Evolutionary conservation across 2,329 filamentous ascomycete species (phyloP).

Genomic region (Colletotrichum sp.): DNA sequence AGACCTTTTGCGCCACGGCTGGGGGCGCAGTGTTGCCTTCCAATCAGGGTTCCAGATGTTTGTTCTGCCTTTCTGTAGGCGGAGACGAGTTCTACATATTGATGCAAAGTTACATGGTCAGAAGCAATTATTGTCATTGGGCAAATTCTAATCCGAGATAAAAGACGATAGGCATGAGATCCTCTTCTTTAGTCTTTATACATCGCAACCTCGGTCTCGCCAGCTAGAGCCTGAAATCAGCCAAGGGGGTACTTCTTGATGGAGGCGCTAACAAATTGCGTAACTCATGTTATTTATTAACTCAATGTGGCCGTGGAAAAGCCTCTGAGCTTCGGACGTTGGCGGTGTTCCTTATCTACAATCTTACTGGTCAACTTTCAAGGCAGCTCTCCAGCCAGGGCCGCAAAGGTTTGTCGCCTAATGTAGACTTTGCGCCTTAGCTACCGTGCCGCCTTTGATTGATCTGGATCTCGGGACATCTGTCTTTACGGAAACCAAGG

Average conservation of each 20-base stretch:
- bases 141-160: background rate
- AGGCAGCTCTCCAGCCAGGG: slow-evolving; percentile 31
- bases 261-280: slow-evolving; percentile 22
- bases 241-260: slow-evolving; percentile 29
- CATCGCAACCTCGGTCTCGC: slow-evolving; percentile 26
- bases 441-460: slow-evolving; percentile 35
- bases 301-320: background rate
- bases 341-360: slow-evolving; percentile 35
- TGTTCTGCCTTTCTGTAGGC: background rate
- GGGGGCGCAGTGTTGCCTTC: background rate
- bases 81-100: background rate
- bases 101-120: background rate
- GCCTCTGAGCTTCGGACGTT: slow-evolving; percentile 32
- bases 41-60: background rate
- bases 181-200: background rate
- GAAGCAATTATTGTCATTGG: background rate
- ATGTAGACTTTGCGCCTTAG: slow-evolving; percentile 37
- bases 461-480: slow-evolving; percentile 33
- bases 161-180: background rate
- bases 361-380: slow-evolving; percentile 31
- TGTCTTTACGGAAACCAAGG: slow-evolving; percentile 28
- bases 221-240: slow-evolving; percentile 30
- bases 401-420: slow-evolving; percentile 36
- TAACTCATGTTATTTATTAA: background rate
- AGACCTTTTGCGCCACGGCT: background rate